Evolutionary conservation across 1,284 basidiomycete genomes (phyloP).

Genomic region (Cryptococcus jaspeensis): DNA sequence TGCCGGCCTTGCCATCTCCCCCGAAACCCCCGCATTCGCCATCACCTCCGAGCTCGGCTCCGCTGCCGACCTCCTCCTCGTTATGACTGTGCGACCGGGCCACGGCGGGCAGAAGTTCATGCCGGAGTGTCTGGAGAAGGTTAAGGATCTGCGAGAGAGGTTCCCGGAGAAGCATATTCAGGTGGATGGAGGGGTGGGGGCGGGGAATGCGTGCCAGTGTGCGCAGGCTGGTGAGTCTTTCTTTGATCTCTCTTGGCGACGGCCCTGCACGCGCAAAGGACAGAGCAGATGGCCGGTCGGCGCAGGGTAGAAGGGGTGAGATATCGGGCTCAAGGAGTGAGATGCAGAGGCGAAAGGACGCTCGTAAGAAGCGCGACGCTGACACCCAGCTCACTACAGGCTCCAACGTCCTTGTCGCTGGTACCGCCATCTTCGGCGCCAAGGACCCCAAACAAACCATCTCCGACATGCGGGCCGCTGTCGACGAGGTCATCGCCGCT

Average conservation of each 20-base stretch:
- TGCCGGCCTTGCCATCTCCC: conserved; percentile 91
- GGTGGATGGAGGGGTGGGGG: conserved; percentile 95
- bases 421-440: conserved; percentile 90
- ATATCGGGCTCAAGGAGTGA: too few species aligned
- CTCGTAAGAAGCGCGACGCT: neutral
- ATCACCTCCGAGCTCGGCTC: conserved; percentile 79
- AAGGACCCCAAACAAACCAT: conserved; percentile 77
- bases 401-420: conserved; percentile 97
- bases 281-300: neutral
- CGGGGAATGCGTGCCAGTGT: conserved; percentile 83
- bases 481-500: conserved; percentile 57
- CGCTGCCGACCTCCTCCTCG: conserved; percentile 86
- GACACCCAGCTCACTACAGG: conserved; percentile 57
- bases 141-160: conserved; percentile 82
- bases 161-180: conserved; percentile 89
- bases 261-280: neutral
- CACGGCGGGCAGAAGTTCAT: conserved; percentile 96
- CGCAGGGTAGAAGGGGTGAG: too few species aligned
- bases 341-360: neutral
- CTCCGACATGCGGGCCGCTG: conserved; percentile 64
- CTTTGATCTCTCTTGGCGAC: neutral
- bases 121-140: conserved; percentile 75
- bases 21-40: conserved; percentile 78
- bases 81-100: conserved; percentile 96
- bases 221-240: conserved; percentile 76